Percentiles rank a stretch among this genome's conserved stretches.
phyloP scores from a whole-genome alignment of 2,329 filamentous ascomycete genomes.

The Ilyonectria destructans region DNA sequence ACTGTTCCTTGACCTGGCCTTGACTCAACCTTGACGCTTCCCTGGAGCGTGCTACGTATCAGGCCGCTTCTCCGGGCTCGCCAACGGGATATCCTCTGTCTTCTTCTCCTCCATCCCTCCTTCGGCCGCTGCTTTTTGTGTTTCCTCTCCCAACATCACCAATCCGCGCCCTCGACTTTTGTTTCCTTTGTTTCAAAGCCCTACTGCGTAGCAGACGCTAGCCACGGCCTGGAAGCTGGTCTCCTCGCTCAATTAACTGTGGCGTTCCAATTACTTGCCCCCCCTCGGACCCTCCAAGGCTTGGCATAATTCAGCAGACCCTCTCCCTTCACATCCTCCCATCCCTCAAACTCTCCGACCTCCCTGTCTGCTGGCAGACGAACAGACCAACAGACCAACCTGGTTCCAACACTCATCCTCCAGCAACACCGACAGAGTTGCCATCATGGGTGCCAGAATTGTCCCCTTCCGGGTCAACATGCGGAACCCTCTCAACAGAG shows the following conservation, averaged over 20 bases:
- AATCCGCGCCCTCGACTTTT: background rate
- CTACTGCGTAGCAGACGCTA: background rate
- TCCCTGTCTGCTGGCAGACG: slow-evolving; percentile 28
- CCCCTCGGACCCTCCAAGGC: background rate
- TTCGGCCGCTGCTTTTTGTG: background rate
- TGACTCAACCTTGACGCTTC: background rate
- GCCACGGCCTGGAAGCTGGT: slow-evolving; percentile 7
- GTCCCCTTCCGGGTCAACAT: slow-evolving; percentile 61
- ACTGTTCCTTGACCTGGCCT: background rate
- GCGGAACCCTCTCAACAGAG: slow-evolving; percentile 65
- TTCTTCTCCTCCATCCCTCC: background rate
- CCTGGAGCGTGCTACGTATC: background rate
- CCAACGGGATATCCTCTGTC: background rate
- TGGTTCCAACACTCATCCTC: background rate
- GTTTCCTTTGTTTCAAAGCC: slow-evolving; percentile 18
- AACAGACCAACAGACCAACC: background rate
- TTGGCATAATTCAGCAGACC: background rate
- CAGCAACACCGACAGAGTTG: background rate
- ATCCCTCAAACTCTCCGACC: background rate
- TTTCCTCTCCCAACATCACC: slow-evolving; percentile 9
- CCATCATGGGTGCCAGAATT: slow-evolving; percentile 58
- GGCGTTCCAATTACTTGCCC: background rate
- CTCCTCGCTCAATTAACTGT: background rate
- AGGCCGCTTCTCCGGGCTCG: background rate
- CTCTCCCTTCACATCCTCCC: background rate